A percentile compares a stretch with the other conserved stretches of the same genome.
Evolutionary conservation across 305 asterid species (phyloP).

Genomic region (Fraxinus baroniana): DNA sequence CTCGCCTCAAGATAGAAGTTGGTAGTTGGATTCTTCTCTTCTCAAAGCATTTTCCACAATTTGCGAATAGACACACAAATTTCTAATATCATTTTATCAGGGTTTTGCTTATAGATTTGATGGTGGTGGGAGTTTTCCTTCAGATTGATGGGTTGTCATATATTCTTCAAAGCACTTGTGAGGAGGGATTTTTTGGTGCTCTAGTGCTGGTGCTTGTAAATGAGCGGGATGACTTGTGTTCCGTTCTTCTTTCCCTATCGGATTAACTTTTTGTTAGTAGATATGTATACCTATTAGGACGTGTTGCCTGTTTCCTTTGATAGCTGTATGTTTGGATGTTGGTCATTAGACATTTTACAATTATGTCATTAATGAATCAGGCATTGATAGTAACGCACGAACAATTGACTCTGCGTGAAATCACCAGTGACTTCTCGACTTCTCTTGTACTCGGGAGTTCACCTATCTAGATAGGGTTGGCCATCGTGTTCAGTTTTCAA

Average conservation of each 20-base stretch:
- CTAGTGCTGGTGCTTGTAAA: slow-evolving; percentile 40
- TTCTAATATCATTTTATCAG: neutral
- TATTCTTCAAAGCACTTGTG: slow-evolving; percentile 15
- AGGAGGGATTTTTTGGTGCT: slow-evolving; percentile 17
- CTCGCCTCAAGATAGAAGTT: slow-evolving; percentile 15
- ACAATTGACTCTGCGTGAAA: neutral
- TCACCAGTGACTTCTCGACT: neutral
- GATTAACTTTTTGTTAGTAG: neutral
- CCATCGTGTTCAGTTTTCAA: neutral
- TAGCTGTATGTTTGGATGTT: neutral
- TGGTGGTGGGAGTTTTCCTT: neutral
- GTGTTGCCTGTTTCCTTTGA: neutral
- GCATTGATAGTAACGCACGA: neutral
- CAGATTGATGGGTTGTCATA: slow-evolving; percentile 31
- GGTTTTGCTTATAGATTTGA: neutral
- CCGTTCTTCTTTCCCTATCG: neutral
- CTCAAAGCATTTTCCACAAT: neutral
- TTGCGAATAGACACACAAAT: neutral
- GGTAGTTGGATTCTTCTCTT: neutral
- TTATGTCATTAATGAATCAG: neutral
- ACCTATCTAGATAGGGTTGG: neutral
- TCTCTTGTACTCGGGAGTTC: neutral
- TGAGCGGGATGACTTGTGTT: slow-evolving; percentile 34
- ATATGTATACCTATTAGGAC: slow-evolving; percentile 16
- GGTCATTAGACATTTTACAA: neutral